Percentiles rank a stretch among this genome's conserved stretches.
Evolutionary conservation across 108 stramenopile species (phyloP).

Genomic region (Nitzschia sp.): DNA sequence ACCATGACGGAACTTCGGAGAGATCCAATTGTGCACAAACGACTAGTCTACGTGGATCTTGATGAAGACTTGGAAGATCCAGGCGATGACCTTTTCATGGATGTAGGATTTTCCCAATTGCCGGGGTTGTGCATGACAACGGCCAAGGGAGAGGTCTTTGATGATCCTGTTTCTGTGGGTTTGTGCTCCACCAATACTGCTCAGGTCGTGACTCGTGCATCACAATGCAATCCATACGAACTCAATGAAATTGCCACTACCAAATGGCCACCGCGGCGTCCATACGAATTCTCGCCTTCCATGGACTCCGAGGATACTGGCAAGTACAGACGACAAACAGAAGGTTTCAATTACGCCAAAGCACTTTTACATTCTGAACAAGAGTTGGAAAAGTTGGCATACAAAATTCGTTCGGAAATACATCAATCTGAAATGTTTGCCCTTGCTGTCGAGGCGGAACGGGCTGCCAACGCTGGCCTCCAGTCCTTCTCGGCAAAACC

Average conservation of each 20-base stretch:
- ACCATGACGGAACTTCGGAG: not conserved
- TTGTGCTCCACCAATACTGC: not conserved
- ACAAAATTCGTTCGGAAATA: constrained; percentile 35
- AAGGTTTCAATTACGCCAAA: constrained; percentile 38
- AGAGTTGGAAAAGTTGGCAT: constrained; percentile 32
- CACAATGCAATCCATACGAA: constrained; percentile 10
- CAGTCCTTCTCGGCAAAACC: constrained; percentile 33
- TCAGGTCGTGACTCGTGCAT: not conserved
- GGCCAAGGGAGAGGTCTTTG: too few species aligned
- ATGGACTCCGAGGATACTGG: not conserved
- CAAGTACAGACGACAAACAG: constrained; percentile 10
- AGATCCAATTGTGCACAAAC: not conserved
- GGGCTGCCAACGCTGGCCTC: constrained; percentile 40
- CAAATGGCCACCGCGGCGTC: constrained; percentile 4
- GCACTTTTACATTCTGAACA: constrained; percentile 28
- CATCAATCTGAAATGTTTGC: constrained; percentile 35
- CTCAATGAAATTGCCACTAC: constrained; percentile 2
- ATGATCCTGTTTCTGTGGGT: not conserved
- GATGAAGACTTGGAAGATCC: constrained; percentile 17
- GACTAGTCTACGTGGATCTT: constrained; percentile 15
- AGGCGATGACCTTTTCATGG: not conserved
- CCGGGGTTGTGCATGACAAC: constrained; percentile 3
- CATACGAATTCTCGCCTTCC: too few species aligned
- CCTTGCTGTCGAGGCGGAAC: constrained; percentile 39
- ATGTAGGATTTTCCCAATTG: not conserved